Evolutionary conservation across 352 stramenopile species (phyloP).

Genomic region (Globisporangium perplexum): DNA sequence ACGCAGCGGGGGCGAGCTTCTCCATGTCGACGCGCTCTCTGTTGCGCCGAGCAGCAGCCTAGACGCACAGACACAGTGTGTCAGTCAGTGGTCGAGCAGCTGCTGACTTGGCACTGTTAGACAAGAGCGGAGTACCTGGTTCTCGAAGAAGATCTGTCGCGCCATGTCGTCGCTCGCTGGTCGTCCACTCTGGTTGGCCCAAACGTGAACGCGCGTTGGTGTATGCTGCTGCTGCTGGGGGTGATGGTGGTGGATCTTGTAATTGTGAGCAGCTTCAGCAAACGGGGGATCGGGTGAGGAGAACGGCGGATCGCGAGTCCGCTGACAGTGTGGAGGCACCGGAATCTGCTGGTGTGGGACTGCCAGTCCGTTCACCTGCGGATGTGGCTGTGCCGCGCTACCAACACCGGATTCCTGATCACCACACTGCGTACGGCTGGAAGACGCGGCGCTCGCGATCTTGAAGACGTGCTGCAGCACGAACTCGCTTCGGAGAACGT

Average conservation of each 20-base stretch:
- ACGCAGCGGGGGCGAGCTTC: constrained; percentile 17
- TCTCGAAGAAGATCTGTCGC: constrained; percentile 60
- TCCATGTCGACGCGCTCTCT: constrained; percentile 50
- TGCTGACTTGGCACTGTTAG: background rate
- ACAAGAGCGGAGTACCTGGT: constrained; percentile 28
- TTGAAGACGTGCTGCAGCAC: constrained; percentile 26
- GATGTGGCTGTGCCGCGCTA: too few relatives aligned
- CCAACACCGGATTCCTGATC: constrained; percentile 5
- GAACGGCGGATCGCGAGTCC: background rate
- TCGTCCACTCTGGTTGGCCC: background rate
- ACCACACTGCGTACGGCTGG: constrained; percentile 22
- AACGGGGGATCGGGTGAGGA: background rate
- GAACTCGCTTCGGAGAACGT: constrained; percentile 18
- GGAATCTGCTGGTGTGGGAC: background rate
- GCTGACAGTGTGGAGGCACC: background rate
- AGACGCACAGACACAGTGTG: background rate
- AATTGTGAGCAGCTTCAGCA: background rate
- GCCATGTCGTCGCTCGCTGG: constrained; percentile 7
- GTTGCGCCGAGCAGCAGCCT: constrained; percentile 50
- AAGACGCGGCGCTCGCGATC: constrained; percentile 23
- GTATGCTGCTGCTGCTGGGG: constrained; percentile 2
- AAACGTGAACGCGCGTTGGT: background rate
- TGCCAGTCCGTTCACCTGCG: background rate
- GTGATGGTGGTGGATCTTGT: background rate
- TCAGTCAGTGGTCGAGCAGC: background rate